Base-by-base conservation (phyloP, 2,329 filamentous ascomycete species). In the Colletotrichum sp. region DNA sequence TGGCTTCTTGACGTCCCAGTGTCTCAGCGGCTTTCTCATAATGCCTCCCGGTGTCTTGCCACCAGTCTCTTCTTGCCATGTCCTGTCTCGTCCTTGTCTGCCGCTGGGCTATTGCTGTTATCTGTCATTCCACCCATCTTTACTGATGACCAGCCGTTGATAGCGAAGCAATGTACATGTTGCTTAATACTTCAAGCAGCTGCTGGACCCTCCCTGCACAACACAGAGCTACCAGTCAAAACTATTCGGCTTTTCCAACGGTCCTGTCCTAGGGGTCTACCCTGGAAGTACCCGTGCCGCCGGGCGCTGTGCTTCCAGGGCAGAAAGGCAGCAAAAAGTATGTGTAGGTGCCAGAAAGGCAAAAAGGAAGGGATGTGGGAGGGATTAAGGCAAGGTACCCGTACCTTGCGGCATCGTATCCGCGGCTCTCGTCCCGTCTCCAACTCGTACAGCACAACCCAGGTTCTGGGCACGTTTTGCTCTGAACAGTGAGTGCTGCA, bases 311-410 rank as follows among this genome's bases (percentile, higher is more conserved):
- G 36, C 55, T 52, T 59, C 24, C 64, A 49, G 64, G 64, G 55
- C 36, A 44, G 36, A 55, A 63, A 52, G n/a, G 55, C 49, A 62
- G 15, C 52, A 55, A 26, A 30, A 69, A 72, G 71, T 49, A 72
- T 49, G 32, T 34, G 26, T 49, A 67, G 26, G 49, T 71, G 52
- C 62, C 21, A 39, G 44, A 72, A 63, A 60, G 60, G 68, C 67
- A 18, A 72, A 26, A 71, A 65, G 21, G 60, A 67, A 69, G 64
- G 70, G 59, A 73, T 60, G 32, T 60, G 70, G 64, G 70, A 76
- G 70, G 32, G 49, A 32, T 65, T 60, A 34, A 69, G 73, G 34
- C 73, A 69, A 73, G 64, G 64, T 68, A 69, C 57, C 73, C 70
- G 55, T 66, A 24, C 39, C 64, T 63, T 72, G 44, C 69, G 62